Percentiles rank a stretch among this genome's conserved stretches.
phyloP scores from a whole-genome alignment of 1,139 yeast genomes.

The Hansenula sp. region DNA sequence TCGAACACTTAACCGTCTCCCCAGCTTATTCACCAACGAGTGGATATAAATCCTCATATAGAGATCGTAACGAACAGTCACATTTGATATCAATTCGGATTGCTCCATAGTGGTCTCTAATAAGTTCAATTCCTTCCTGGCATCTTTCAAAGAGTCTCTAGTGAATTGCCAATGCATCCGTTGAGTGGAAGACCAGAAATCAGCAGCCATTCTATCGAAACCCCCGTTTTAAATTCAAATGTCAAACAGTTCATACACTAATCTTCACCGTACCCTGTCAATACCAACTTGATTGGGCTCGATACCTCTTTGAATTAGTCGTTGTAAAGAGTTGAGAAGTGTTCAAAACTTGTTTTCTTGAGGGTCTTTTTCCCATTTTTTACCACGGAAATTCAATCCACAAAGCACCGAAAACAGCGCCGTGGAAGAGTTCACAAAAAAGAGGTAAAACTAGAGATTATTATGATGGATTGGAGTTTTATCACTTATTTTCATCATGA shows the following conservation, averaged over 20 bases:
- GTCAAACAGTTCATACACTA: too few relatives aligned
- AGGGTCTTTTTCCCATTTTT: background rate
- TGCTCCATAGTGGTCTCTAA: conserved; percentile 32
- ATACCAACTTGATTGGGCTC: too few relatives aligned
- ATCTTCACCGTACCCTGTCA: too few relatives aligned
- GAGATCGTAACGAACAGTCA: conserved; percentile 47
- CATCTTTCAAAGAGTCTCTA: conserved; percentile 38
- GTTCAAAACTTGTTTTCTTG: background rate
- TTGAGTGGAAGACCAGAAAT: conserved; percentile 69
- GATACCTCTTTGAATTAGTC: too few relatives aligned
- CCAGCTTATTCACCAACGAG: conserved; percentile 67
- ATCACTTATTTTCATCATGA: too few relatives aligned
- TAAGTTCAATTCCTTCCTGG: conserved; percentile 34
- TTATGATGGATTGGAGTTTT: too few relatives aligned
- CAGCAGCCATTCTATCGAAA: conserved; percentile 58
- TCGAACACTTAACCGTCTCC: conserved; percentile 70
- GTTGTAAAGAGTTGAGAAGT: too few relatives aligned
- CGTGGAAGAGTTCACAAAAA: too few relatives aligned
- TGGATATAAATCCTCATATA: conserved; percentile 69
- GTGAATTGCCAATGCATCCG: conserved; percentile 59
- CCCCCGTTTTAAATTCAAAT: too few relatives aligned
- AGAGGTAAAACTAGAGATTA: too few relatives aligned
- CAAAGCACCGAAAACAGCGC: too few relatives aligned
- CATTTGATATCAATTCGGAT: conserved; percentile 37
- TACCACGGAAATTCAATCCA: background rate